Evolutionary conservation across 106 monocot species (phyloP).

Genomic region (Apostasia ramifera): DNA sequence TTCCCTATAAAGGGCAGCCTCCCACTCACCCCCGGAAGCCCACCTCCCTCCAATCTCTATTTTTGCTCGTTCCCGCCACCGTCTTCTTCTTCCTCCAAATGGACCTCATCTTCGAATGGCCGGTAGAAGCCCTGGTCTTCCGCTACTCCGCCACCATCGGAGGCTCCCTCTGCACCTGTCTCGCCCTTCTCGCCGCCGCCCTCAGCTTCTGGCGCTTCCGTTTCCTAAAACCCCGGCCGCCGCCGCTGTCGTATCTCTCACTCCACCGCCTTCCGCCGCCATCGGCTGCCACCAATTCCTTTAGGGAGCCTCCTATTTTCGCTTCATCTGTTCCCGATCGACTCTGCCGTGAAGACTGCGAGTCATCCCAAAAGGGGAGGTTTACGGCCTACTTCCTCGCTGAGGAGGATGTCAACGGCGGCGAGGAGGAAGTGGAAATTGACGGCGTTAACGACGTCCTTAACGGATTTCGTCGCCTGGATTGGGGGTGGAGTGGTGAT

Average conservation of each 20-base stretch:
- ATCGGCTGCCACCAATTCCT: neutral
- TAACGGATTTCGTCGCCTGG: slow-evolving; percentile 17
- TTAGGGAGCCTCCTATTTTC: neutral
- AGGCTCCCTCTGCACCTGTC: slow-evolving; percentile 15
- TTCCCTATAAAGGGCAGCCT: slow-evolving; percentile 4
- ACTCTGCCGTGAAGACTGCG: neutral
- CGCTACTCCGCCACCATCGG: slow-evolving; percentile 15
- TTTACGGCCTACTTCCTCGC: slow-evolving; percentile 17
- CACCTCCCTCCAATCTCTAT: neutral
- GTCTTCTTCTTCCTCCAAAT: slow-evolving; percentile 5
- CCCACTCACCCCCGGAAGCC: neutral
- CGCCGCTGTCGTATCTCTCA: neutral
- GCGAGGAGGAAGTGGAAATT: slow-evolving; percentile 38
- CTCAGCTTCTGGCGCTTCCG: slow-evolving; percentile 25
- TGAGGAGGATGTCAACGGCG: neutral
- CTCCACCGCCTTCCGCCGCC: neutral
- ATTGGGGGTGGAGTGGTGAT: slow-evolving; percentile 29
- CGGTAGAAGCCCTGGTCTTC: slow-evolving; percentile 26
- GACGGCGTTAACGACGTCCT: slow-evolving; percentile 19
- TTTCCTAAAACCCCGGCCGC: neutral
- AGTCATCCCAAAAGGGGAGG: neutral
- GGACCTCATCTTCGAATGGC: slow-evolving; percentile 30
- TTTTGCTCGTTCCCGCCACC: neutral
- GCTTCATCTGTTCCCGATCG: neutral
- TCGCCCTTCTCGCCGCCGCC: slow-evolving; percentile 16